A percentile compares a stretch with the other conserved stretches of the same genome.
Conservation (phyloP, 148 eudicot genomes). For the Linanthus parryae region DNA sequence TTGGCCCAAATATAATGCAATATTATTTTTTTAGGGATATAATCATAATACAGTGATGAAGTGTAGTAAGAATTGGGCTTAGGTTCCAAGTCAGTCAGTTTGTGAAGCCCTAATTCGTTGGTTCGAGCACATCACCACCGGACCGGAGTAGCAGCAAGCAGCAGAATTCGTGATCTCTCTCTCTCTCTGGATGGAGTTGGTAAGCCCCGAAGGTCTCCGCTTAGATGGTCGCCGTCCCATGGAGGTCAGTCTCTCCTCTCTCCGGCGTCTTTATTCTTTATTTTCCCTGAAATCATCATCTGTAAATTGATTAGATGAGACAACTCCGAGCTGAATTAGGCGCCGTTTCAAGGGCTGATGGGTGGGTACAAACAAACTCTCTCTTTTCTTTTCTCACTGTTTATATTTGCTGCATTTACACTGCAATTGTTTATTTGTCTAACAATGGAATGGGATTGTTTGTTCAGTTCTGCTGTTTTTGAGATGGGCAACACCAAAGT, state of each 20-base stretch:
- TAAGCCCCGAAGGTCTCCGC: constrained; percentile 91
- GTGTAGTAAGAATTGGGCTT: no score
- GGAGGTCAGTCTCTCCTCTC: constrained; percentile 55
- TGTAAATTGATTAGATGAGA: constrained; percentile 85
- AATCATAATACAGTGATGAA: no score
- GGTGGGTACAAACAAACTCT: constrained; percentile 39
- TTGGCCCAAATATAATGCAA: no score
- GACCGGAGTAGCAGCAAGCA: no score
- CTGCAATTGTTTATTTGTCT: not conserved
- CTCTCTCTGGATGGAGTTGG: constrained; percentile 74
- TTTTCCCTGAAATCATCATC: no score
- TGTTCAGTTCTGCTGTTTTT: constrained; percentile 86
- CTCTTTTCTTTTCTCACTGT: not conserved
- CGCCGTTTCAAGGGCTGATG: constrained; percentile 63
- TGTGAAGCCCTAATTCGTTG: no score
- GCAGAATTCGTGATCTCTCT: no score
- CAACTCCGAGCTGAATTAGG: constrained; percentile 83
- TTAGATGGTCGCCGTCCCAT: constrained; percentile 89
- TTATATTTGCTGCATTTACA: not conserved
- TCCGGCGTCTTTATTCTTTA: no score
- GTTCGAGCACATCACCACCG: no score
- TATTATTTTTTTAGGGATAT: no score
- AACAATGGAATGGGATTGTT: no score
- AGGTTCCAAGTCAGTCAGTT: no score
- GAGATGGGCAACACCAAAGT: constrained; percentile 99